These are phyloP conservation scores for Kappamyces sp. DNA, from an alignment of 192 early-diverging fungal genomes.

Conservation along the genomic window DNA sequence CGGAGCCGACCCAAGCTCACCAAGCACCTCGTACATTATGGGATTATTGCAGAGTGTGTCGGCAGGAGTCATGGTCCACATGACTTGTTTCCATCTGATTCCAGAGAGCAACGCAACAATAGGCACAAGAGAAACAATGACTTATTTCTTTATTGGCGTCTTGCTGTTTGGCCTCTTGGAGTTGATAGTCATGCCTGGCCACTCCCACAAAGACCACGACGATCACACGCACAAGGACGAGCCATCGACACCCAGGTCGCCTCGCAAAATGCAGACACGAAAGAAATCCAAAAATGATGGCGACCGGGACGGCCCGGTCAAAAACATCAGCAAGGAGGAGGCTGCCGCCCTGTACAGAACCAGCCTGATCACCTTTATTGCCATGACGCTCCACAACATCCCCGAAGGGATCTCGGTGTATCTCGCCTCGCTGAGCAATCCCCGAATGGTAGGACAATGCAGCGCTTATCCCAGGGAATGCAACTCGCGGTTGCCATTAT, in stretches of 20 bases:
- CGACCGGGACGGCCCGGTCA: neutral
- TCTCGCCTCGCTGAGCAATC: slow-evolving; percentile 38
- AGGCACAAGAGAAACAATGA: slow-evolving; percentile 33
- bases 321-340: slow-evolving; percentile 19
- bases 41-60: slow-evolving; percentile 42
- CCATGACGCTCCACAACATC: slow-evolving; percentile 44
- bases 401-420: slow-evolving; percentile 51
- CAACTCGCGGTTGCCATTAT: slow-evolving; percentile 47
- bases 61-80: slow-evolving; percentile 46
- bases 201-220: slow-evolving; percentile 29
- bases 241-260: slow-evolving; percentile 5
- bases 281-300: slow-evolving; percentile 17
- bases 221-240: slow-evolving; percentile 18
- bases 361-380: slow-evolving; percentile 43
- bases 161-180: slow-evolving; percentile 37
- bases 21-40: slow-evolving; percentile 34
- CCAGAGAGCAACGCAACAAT: slow-evolving; percentile 40
- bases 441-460: slow-evolving; percentile 5
- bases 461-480: slow-evolving; percentile 26
- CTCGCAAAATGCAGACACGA: slow-evolving; percentile 8
- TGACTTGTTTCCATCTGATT: slow-evolving; percentile 50
- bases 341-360: slow-evolving; percentile 35
- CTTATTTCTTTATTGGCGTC: slow-evolving; percentile 49
- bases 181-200: slow-evolving; percentile 27
- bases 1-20: slow-evolving; percentile 26